phyloP scores from a whole-genome alignment of 345 rosid genomes.

The Pugionium dolabratum region DNA sequence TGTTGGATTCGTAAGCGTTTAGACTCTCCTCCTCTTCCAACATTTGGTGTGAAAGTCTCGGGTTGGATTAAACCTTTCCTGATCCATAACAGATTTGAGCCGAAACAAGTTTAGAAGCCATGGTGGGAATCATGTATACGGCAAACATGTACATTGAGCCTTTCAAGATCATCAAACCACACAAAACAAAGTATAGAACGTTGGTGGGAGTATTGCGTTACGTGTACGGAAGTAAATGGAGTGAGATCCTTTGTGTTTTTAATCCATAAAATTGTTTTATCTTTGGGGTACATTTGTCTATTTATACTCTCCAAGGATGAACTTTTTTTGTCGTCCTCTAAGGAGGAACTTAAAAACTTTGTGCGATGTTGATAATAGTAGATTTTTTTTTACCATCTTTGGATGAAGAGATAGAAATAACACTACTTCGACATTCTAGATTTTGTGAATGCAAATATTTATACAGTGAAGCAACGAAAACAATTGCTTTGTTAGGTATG shows the following conservation, averaged over 20 bases:
- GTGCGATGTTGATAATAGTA: neutral
- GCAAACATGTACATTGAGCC: constrained; percentile 18
- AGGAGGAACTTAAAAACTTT: neutral
- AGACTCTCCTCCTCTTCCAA: constrained; percentile 30
- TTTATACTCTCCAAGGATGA: neutral
- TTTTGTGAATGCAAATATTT: too few relatives aligned
- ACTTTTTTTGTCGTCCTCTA: neutral
- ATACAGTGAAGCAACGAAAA: neutral
- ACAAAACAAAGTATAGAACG: neutral
- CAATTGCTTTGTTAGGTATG: constrained; percentile 21
- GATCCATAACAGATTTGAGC: neutral
- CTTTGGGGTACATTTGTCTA: constrained; percentile 24
- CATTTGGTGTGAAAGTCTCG: constrained; percentile 11
- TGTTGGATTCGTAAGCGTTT: constrained; percentile 34
- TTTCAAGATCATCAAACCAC: constrained; percentile 1
- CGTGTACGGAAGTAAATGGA: constrained; percentile 29
- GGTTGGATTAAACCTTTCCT: constrained; percentile 31
- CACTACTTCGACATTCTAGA: too few relatives aligned
- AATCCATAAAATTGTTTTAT: constrained; percentile 9
- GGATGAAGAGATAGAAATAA: too few relatives aligned
- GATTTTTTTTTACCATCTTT: too few relatives aligned
- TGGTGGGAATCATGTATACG: constrained; percentile 22
- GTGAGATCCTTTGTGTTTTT: constrained; percentile 10
- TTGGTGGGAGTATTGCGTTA: constrained; percentile 2
- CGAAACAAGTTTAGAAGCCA: constrained; percentile 24